These are phyloP conservation scores for Vaccinium macrocarpon DNA, from an alignment of 148 eudicot species.

Conservation along the genomic window DNA sequence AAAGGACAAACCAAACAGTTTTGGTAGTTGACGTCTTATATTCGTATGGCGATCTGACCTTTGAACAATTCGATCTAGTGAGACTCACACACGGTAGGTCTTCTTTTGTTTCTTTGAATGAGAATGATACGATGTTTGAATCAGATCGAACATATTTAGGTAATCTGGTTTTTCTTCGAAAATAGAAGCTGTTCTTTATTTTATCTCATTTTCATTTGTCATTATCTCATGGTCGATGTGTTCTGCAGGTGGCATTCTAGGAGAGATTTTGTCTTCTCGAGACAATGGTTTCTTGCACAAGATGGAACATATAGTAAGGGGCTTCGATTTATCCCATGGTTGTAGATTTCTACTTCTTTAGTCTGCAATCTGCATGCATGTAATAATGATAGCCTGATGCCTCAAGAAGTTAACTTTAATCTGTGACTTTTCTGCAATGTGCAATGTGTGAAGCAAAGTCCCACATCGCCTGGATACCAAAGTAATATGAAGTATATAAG, in stretches of 20 bases:
- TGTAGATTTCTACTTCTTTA: background rate
- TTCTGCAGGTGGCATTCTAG: conserved; percentile 72
- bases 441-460: no score
- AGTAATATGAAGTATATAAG: no score
- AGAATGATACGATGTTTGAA: background rate
- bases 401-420: background rate
- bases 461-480: no score
- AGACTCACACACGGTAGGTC: background rate
- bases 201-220: background rate
- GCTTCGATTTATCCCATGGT: conserved; percentile 10
- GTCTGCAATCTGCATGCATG: background rate
- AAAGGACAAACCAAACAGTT: background rate
- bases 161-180: background rate
- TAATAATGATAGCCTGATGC: background rate
- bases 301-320: conserved; percentile 91
- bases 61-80: background rate
- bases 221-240: background rate
- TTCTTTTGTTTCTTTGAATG: background rate
- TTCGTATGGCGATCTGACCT: background rate
- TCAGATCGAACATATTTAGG: background rate
- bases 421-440: background rate
- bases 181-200: background rate
- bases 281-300: conserved; percentile 95
- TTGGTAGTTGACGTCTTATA: background rate
- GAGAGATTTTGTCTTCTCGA: conserved; percentile 87